Percentiles rank a stretch among this genome's conserved stretches.
Evolutionary conservation across 495 filamentous ascomycete genomes (phyloP).

Genomic region (Hypoxylon fuscum): DNA sequence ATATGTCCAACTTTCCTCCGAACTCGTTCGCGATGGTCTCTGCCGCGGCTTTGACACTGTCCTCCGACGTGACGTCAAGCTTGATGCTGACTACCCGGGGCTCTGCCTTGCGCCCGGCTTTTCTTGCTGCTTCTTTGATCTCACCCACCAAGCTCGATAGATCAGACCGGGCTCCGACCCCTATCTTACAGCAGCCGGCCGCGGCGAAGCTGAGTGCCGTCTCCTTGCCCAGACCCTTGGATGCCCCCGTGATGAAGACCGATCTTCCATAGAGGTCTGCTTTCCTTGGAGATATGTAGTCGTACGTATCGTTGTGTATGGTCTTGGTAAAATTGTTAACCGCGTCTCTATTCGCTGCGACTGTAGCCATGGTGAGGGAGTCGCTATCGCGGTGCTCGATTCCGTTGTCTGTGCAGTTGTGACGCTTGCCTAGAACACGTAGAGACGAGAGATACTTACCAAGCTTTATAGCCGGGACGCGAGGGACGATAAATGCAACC

Average conservation of each 20-base stretch:
- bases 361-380: constrained; percentile 26
- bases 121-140: constrained; percentile 42
- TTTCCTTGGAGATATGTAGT: constrained; percentile 45
- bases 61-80: constrained; percentile 54
- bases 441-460: background rate
- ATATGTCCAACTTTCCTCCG: constrained; percentile 50
- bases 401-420: background rate
- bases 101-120: constrained; percentile 40
- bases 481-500: too few species aligned
- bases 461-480: constrained; percentile 7
- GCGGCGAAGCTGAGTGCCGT: constrained; percentile 58
- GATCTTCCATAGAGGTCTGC: constrained; percentile 60
- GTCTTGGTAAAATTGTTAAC: constrained; percentile 32
- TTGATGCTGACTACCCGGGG: constrained; percentile 54
- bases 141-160: constrained; percentile 47
- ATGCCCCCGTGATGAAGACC: constrained; percentile 65
- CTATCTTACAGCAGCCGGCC: constrained; percentile 54
- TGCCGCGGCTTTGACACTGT: constrained; percentile 46
- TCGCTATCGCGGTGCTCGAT: background rate
- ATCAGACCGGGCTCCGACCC: constrained; percentile 53
- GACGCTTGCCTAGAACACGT: background rate
- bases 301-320: constrained; percentile 50
- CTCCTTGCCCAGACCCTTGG: constrained; percentile 63
- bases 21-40: constrained; percentile 43
- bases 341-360: constrained; percentile 11